phyloP scores from a whole-genome alignment of 352 stramenopile species.

The Pythium phragmiticola region DNA sequence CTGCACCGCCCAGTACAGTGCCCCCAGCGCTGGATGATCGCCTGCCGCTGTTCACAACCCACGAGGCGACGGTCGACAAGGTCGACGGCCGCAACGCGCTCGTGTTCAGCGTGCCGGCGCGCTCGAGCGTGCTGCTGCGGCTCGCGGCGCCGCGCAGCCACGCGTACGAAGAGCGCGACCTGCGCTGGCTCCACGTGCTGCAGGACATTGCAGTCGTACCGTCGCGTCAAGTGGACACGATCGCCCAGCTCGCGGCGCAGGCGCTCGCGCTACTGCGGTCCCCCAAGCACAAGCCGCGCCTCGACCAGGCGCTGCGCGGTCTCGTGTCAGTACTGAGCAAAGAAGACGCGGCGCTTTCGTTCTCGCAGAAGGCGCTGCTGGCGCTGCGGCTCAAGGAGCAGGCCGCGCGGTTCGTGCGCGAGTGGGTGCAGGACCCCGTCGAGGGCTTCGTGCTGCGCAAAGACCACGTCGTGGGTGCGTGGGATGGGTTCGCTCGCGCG shows the following conservation, averaged over 20 bases:
- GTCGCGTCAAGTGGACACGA: conserved; percentile 53
- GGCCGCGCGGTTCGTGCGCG: conserved; percentile 61
- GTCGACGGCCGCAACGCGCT: conserved; percentile 53
- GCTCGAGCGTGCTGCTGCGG: conserved; percentile 59
- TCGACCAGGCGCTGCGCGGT: conserved; percentile 32
- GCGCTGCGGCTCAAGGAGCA: conserved; percentile 68
- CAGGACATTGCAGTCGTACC: conserved; percentile 60
- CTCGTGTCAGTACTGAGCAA: conserved; percentile 32
- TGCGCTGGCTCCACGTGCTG: conserved; percentile 70
- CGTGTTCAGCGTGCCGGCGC: conserved; percentile 44
- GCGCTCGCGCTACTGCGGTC: conserved; percentile 49
- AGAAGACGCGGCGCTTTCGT: conserved; percentile 18
- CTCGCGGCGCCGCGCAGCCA: conserved; percentile 43
- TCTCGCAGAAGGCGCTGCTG: conserved; percentile 39
- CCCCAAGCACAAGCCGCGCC: conserved; percentile 28
- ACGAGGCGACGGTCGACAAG: conserved; percentile 54
- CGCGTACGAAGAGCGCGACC: conserved; percentile 60
- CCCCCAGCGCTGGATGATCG: conserved; percentile 20
- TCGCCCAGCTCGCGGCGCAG: conserved; percentile 45
- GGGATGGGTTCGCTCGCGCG: conserved; percentile 17
- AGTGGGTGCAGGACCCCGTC: conserved; percentile 68
- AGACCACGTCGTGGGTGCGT: conserved; percentile 65
- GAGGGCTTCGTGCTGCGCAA: conserved; percentile 69
- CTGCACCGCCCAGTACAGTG: conserved; percentile 4
- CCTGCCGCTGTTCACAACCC: conserved; percentile 52